Percentiles rank a stretch among this genome's conserved stretches.
These are phyloP conservation scores for Geotrichum europaeum DNA, from an alignment of 1,139 yeast genomes.

Conservation along the genomic window DNA sequence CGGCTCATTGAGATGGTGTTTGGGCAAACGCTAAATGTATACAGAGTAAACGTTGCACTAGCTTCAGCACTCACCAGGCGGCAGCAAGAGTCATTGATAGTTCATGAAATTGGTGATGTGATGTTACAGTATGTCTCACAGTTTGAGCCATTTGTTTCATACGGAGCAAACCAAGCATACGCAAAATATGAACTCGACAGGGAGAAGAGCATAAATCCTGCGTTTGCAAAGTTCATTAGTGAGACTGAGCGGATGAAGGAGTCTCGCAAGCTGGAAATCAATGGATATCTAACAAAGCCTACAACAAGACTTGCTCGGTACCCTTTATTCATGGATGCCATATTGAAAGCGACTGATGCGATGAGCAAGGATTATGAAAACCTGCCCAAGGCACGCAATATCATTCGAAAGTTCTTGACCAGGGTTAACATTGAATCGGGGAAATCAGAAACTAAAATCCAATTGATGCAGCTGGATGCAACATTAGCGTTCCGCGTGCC, in stretches of 20 bases:
- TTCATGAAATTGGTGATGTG: constrained; percentile 79
- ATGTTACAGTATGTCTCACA: constrained; percentile 75
- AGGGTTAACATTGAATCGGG: constrained; percentile 89
- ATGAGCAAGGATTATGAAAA: constrained; percentile 71
- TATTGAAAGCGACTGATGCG: constrained; percentile 71
- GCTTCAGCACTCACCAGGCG: constrained; percentile 86
- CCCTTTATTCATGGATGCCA: constrained; percentile 76
- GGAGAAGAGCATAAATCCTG: constrained; percentile 82
- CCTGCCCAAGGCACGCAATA: constrained; percentile 65
- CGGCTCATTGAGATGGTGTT: constrained; percentile 87
- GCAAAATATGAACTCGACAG: constrained; percentile 95
- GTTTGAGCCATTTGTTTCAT: constrained; percentile 86
- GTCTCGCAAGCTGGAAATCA: constrained; percentile 82
- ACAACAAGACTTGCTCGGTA: constrained; percentile 95
- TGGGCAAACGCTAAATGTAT: constrained; percentile 81
- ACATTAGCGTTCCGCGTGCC: constrained; percentile 54
- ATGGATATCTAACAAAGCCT: constrained; percentile 90
- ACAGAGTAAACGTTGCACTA: constrained; percentile 72
- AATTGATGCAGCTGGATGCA: constrained; percentile 78
- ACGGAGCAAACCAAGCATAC: constrained; percentile 94
- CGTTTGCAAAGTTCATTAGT: constrained; percentile 86
- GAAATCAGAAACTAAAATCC: constrained; percentile 87
- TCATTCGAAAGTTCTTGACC: constrained; percentile 67
- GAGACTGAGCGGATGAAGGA: constrained; percentile 88
- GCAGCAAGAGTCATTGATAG: constrained; percentile 82